These are phyloP conservation scores for Yarrowia sp. DNA, from an alignment of 805 yeast species.

Conservation along the genomic window DNA sequence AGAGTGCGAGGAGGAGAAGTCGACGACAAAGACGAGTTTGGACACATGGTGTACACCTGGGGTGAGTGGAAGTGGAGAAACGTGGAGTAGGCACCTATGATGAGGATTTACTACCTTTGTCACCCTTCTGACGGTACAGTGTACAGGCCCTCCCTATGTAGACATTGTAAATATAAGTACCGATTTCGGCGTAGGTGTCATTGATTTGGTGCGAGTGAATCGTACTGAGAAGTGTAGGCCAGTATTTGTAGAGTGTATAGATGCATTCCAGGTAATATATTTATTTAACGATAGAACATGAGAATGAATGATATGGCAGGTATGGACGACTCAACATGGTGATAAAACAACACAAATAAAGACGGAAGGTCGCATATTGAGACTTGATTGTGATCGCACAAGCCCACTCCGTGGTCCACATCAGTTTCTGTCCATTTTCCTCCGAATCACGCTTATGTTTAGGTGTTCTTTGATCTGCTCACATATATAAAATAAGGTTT, in stretches of 20 bases:
- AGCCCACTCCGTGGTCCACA: too few relatives aligned
- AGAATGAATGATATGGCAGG: too few relatives aligned
- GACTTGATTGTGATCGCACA: too few relatives aligned
- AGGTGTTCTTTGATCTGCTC: not conserved
- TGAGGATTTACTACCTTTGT: not conserved
- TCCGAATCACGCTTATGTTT: too few relatives aligned
- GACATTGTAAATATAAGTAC: constrained; percentile 23
- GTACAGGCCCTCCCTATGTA: not conserved
- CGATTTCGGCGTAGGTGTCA: constrained; percentile 24
- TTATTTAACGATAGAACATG: not conserved
- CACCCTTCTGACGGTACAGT: not conserved
- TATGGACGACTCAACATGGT: too few relatives aligned
- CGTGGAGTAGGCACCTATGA: too few relatives aligned
- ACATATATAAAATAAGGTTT: not conserved
- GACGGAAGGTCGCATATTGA: too few relatives aligned
- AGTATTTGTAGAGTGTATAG: not conserved
- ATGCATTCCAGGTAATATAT: not conserved
- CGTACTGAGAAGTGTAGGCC: not conserved
- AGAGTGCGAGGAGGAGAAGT: constrained; percentile 56
- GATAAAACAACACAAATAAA: too few relatives aligned
- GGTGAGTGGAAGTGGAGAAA: constrained; percentile 31
- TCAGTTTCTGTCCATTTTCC: too few relatives aligned
- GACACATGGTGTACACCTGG: constrained; percentile 61
- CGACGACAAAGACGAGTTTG: constrained; percentile 86
- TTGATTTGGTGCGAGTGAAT: constrained; percentile 2